Conservation (phyloP, 2,329 filamentous ascomycete species). For the Cercospora sp. region DNA sequence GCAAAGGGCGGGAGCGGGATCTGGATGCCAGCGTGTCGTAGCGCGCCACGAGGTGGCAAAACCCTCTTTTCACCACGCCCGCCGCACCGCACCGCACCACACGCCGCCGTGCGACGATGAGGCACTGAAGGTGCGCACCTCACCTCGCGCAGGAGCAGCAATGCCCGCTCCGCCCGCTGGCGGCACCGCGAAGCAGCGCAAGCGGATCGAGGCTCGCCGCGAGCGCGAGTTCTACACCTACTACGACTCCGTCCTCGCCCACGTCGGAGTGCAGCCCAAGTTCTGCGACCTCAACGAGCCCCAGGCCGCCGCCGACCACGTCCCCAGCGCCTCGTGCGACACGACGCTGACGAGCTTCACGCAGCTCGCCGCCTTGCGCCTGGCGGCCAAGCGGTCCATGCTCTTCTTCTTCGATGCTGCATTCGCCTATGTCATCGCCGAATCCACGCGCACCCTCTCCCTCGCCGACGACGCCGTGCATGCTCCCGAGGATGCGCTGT, state of each 20-base stretch:
- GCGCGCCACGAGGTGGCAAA: no score
- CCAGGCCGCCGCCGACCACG: background rate
- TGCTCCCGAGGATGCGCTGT: background rate
- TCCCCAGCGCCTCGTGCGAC: background rate
- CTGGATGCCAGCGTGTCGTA: no score
- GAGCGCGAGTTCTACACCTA: background rate
- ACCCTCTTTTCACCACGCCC: no score
- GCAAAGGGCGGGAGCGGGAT: no score
- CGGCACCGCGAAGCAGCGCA: no score
- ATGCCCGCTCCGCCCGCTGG: no score
- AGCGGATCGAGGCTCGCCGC: background rate
- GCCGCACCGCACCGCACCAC: no score
- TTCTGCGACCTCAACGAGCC: background rate
- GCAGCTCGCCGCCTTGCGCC: background rate
- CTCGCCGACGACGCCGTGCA: background rate
- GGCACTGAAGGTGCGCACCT: no score
- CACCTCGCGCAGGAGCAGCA: no score
- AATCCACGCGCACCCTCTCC: background rate
- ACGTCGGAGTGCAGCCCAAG: background rate
- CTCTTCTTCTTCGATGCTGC: background rate
- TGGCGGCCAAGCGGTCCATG: background rate
- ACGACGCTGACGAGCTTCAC: background rate
- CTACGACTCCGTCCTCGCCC: background rate
- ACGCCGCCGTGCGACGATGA: no score
- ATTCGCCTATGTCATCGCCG: background rate